Conservation (phyloP, 2,329 filamentous ascomycete species). For the Hawksworthiomyces lignivorus region DNA sequence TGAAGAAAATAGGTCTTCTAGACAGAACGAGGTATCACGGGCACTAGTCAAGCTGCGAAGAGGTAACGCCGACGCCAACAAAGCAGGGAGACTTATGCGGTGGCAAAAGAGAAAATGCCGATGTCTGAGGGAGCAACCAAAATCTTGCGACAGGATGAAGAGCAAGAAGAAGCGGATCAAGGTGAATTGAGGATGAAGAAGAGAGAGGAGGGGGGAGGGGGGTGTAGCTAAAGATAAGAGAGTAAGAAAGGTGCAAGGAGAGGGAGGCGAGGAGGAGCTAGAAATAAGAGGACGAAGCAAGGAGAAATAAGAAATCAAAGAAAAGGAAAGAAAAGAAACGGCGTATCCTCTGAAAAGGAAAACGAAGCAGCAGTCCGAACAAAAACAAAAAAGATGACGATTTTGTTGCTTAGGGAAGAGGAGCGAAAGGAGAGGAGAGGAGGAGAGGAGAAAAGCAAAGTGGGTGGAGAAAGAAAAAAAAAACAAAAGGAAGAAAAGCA, state of each 20-base stretch:
- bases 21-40: conserved; percentile 6
- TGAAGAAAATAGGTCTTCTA: no score
- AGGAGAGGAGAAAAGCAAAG: conserved; percentile 2
- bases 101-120: not conserved
- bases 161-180: not conserved
- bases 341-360: conserved; percentile 13
- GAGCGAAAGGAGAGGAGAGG: not conserved
- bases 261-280: conserved; percentile 1
- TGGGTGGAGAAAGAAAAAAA: not conserved
- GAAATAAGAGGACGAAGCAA: conserved; percentile 8
- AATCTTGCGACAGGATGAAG: not conserved
- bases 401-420: conserved; percentile 13
- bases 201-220: no score
- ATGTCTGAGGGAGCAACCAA: no score
- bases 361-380: conserved; percentile 9
- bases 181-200: no score
- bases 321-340: conserved; percentile 19
- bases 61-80: conserved; percentile 12
- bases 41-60: conserved; percentile 6
- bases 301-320: conserved; percentile 12
- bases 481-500: conserved; percentile 3
- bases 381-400: conserved; percentile 14
- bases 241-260: conserved; percentile 3
- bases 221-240: no score
- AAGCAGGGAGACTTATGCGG: conserved; percentile 7